These are phyloP conservation scores for Trichomonas gallinae DNA, from an alignment of 208 protist species.

Conservation along the genomic window DNA sequence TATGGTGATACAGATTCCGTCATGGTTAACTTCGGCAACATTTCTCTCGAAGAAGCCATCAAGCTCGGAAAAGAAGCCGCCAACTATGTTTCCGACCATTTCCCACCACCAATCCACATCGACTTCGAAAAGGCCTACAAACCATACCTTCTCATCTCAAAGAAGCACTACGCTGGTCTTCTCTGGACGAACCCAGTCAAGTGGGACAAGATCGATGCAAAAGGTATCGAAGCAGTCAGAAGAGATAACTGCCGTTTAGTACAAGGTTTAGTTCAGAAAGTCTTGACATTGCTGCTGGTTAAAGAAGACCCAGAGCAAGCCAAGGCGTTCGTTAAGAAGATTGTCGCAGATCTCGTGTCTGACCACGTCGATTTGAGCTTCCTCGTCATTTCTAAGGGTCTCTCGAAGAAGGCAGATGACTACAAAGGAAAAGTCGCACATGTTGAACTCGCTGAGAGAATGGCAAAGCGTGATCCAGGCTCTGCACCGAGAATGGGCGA, in stretches of 20 bases:
- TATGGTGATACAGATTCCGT: conserved; percentile 99
- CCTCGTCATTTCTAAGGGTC: conserved; percentile 76
- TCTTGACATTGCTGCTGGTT: conserved; percentile 29
- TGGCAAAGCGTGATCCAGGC: conserved; percentile 66
- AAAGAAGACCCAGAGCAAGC: conserved; percentile 44
- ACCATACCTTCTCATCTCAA: conserved; percentile 97
- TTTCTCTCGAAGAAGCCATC: conserved; percentile 33
- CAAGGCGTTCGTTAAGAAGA: conserved; percentile 60
- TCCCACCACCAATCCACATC: conserved; percentile 81
- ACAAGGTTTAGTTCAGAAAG: conserved; percentile 53
- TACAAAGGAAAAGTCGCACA: conserved; percentile 75
- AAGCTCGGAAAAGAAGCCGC: conserved; percentile 64
- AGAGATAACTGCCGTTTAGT: conserved; percentile 94
- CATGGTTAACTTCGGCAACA: conserved; percentile 69
- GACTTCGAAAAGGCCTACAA: conserved; percentile 98
- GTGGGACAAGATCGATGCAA: conserved; percentile 84
- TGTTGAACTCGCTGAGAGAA: conserved; percentile 68
- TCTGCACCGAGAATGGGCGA: conserved; percentile 69
- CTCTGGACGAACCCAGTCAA: conserved; percentile 70
- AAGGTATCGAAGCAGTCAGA: conserved; percentile 73
- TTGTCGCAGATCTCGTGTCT: conserved; percentile 66
- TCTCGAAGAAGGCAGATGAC: conserved; percentile 77
- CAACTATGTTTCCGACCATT: conserved; percentile 61
- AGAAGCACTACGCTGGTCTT: conserved; percentile 98
- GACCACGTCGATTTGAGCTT: conserved; percentile 78